phyloP scores from a whole-genome alignment of 768 basidiomycete genomes.

The Pleurotus salmoneostramineus region DNA sequence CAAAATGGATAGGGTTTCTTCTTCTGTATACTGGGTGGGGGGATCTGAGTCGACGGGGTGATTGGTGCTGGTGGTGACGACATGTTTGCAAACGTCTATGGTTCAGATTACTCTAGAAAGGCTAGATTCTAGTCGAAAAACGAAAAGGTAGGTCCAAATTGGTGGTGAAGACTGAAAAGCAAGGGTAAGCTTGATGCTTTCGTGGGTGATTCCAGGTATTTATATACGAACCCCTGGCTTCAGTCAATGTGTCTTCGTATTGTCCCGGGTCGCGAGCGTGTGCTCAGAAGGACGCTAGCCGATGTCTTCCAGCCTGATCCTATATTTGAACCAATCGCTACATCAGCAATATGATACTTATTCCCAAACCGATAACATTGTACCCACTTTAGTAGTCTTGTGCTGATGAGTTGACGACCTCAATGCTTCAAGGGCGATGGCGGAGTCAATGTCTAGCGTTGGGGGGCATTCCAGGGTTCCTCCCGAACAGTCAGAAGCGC shows the following conservation, averaged over 20 bases:
- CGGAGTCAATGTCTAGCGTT: neutral
- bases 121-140: neutral
- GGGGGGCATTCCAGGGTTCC: neutral
- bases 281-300: neutral
- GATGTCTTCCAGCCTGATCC: neutral
- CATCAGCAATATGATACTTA: neutral
- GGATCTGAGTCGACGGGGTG: conserved; percentile 7
- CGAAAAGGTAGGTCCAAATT: neutral
- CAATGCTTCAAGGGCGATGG: neutral
- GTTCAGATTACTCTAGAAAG: neutral
- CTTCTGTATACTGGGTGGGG: conserved; percentile 23
- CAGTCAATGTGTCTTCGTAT: neutral
- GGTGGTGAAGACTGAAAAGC: neutral
- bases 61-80: conserved; percentile 6
- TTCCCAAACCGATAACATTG: neutral
- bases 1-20: conserved; percentile 85
- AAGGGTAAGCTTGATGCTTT: neutral
- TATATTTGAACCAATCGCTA: neutral
- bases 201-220: conserved; percentile 8
- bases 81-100: conserved; percentile 4
- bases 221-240: neutral
- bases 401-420: too few species aligned
- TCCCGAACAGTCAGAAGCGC: too few species aligned
- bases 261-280: conserved; percentile 3
- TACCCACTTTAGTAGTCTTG: too few species aligned